Base-by-base conservation (phyloP, 345 rosid species). In the Adansonia digitata region DNA sequence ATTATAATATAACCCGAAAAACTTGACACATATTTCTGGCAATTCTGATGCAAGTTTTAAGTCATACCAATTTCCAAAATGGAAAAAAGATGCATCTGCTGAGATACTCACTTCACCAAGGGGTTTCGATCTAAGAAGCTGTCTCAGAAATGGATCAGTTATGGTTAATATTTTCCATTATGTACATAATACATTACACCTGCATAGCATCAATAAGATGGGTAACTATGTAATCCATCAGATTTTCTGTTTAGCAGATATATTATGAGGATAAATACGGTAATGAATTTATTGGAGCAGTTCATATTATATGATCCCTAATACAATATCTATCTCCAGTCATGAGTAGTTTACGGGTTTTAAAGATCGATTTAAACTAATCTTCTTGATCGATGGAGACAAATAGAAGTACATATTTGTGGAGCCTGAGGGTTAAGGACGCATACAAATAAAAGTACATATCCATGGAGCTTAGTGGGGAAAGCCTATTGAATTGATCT, bases 151-250 rank as follows among this genome's bases (percentile, higher is more conserved):
- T 70, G 35, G 59, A 52, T 66, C 69, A 46, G 75, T 66, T 48
- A n/a, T 17, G 42, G 77, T 71, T 74, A 74, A 29, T 20, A 59
- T 13, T 73, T n/a, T 61, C 72, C 63, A 35, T 26, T n/a, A 74
- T 85, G 79, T 82, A 82, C 82, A 82, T 62, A 53, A 2, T 34
- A 20, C 31, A n/a, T 57, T 48, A 69, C 17, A 53, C 82, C 84
- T 80, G 84, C 79, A 76, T 15, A 60, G 26, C 22, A 74, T 22
- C 63, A 61, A 20, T 35, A 69, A 49, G 15, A 78, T 55, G 26
- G 53, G 20, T 22, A 39, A n/a, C 17, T 5, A 11, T 17, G 7
- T 35, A 6, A 49, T 67, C 48, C 11, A 31, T 35, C 24, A 27
- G 6, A 37, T 60, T 20, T 34, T 26, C 26, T 10, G 8, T 15